Evolutionary conservation across 306 rosid species (phyloP).

Genomic region (Prunus mira): DNA sequence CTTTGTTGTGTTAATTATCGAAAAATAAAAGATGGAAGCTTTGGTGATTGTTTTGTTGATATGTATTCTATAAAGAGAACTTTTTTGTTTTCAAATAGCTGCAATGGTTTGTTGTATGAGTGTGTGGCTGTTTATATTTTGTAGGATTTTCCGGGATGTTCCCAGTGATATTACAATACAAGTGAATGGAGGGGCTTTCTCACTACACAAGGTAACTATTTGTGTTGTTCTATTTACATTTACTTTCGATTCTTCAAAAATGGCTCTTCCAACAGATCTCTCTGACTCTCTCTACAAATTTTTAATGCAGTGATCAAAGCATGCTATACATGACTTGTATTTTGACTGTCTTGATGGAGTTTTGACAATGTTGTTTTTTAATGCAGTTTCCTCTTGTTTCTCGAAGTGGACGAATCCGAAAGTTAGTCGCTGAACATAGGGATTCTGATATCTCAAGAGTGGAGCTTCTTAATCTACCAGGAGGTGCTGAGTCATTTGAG

Average conservation of each 20-base stretch:
- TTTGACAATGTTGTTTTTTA: constrained; percentile 16
- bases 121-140: constrained; percentile 27
- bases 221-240: constrained; percentile 11
- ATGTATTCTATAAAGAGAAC: neutral
- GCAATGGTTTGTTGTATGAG: neutral
- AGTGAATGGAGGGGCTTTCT: constrained; percentile 72
- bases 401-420: constrained; percentile 89
- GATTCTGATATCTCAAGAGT: constrained; percentile 88
- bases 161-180: constrained; percentile 91
- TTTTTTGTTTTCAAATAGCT: neutral
- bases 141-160: constrained; percentile 97
- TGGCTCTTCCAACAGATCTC: neutral
- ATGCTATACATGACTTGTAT: neutral
- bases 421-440: constrained; percentile 86
- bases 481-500: constrained; percentile 89
- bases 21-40: neutral
- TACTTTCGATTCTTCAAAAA: constrained; percentile 4
- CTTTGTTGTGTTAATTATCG: neutral
- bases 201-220: constrained; percentile 72
- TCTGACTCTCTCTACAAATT: neutral
- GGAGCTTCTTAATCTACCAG: constrained; percentile 90
- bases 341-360: constrained; percentile 15
- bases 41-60: neutral
- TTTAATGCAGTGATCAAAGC: neutral
- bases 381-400: constrained; percentile 97